Conservation (phyloP, 2,329 filamentous ascomycete genomes). For the Drechslerella dactyloides region DNA sequence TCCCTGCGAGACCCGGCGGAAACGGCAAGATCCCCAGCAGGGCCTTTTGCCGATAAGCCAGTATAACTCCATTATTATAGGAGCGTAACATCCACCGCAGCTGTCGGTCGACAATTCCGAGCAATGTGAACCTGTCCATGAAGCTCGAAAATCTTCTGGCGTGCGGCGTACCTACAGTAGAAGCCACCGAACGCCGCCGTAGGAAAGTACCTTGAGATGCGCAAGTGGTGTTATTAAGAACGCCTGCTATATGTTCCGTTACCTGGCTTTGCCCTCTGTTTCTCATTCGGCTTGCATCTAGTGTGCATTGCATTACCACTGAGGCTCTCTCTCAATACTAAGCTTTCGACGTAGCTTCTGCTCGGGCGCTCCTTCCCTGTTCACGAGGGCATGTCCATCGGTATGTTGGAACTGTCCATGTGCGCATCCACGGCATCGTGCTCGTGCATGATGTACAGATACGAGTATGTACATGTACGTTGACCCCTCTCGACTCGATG, state of each 20-base stretch:
- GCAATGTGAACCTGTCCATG: background rate
- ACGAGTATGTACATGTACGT: constrained; percentile 10
- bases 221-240: too few relatives aligned
- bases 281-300: background rate
- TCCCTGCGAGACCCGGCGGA: constrained; percentile 48
- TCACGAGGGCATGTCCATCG: background rate
- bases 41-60: constrained; percentile 49
- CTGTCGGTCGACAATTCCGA: constrained; percentile 47
- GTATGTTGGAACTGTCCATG: background rate
- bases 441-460: constrained; percentile 2
- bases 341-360: too few relatives aligned
- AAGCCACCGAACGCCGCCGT: background rate
- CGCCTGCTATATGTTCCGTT: background rate
- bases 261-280: background rate
- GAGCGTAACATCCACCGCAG: background rate
- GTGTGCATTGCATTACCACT: constrained; percentile 13
- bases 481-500: constrained; percentile 25
- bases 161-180: background rate
- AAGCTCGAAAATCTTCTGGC: background rate
- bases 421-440: background rate
- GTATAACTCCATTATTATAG: constrained; percentile 20
- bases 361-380: constrained; percentile 21
- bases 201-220: too few relatives aligned
- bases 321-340: background rate
- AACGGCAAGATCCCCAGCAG: constrained; percentile 47